Conservation (phyloP, 2,329 filamentous ascomycete genomes). For the Helotiales sp. region DNA sequence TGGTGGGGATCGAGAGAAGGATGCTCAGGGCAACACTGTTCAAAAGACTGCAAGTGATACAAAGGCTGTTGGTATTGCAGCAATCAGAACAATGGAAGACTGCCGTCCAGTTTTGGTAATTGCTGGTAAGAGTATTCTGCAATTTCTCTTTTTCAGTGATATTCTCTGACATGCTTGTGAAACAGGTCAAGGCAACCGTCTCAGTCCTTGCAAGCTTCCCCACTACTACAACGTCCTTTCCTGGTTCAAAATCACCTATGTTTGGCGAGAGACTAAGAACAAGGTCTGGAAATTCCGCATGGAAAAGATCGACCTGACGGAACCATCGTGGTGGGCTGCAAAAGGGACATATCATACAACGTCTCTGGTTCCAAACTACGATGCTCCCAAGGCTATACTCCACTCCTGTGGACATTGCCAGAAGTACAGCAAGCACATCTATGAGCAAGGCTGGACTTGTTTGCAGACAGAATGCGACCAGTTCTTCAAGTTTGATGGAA, state of each 20-base stretch:
- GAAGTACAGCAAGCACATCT: conserved; percentile 40
- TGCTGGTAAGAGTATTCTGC: conserved; percentile 45
- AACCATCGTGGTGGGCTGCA: conserved; percentile 60
- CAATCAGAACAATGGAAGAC: conserved; percentile 47
- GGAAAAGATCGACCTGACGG: conserved; percentile 57
- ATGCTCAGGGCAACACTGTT: conserved; percentile 46
- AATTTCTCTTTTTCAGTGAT: neutral
- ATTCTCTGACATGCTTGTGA: neutral
- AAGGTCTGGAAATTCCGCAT: conserved; percentile 58
- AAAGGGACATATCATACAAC: conserved; percentile 27
- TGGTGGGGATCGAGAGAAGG: conserved; percentile 52
- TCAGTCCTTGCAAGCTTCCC: conserved; percentile 50
- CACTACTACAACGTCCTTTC: conserved; percentile 65
- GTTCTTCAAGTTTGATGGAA: conserved; percentile 48
- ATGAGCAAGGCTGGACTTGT: conserved; percentile 57
- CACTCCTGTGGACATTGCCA: conserved; percentile 44
- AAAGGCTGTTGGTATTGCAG: conserved; percentile 37
- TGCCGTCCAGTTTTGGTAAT: conserved; percentile 55
- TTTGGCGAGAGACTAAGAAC: conserved; percentile 63
- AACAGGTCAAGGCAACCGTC: conserved; percentile 50
- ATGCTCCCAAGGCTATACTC: conserved; percentile 22
- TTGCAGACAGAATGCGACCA: conserved; percentile 48
- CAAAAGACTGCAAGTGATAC: conserved; percentile 47
- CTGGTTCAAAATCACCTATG: conserved; percentile 66
- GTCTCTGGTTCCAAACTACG: conserved; percentile 27